Evolutionary conservation across 495 filamentous ascomycete species (phyloP).

Genomic region (Extremus antarcticus): DNA sequence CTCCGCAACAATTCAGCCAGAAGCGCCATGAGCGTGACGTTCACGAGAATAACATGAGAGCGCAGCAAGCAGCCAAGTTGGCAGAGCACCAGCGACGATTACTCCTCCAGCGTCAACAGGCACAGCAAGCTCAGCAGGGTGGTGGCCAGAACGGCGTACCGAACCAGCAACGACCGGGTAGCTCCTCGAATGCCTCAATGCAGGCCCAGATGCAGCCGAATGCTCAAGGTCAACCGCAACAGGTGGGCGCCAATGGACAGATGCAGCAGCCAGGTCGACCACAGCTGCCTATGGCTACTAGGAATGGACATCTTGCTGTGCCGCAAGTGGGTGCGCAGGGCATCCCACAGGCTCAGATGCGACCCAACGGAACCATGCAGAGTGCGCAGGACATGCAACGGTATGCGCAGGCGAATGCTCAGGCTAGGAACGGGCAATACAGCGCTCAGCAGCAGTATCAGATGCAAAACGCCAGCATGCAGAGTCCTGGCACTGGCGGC

Average conservation of each 20-base stretch:
- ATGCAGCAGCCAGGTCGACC: slow-evolving; percentile 15
- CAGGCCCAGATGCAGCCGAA: slow-evolving; percentile 13
- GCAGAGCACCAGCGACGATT: slow-evolving; percentile 38
- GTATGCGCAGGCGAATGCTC: slow-evolving; percentile 20
- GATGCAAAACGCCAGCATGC: slow-evolving; percentile 12
- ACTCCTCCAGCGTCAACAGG: slow-evolving; percentile 3
- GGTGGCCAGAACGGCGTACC: slow-evolving; percentile 5
- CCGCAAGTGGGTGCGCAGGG: slow-evolving; percentile 53
- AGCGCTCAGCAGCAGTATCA: slow-evolving; percentile 24
- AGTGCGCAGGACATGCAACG: slow-evolving; percentile 23
- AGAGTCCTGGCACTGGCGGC: slow-evolving; percentile 13
- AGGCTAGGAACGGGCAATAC: slow-evolving; percentile 7
- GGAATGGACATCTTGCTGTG: slow-evolving; percentile 33
- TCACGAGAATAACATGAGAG: slow-evolving; percentile 63
- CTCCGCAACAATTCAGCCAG: slow-evolving; percentile 79
- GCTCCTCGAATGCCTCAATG: slow-evolving; percentile 1
- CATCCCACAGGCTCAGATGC: slow-evolving; percentile 63
- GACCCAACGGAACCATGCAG: slow-evolving; percentile 43
- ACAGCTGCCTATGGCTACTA: slow-evolving; percentile 22
- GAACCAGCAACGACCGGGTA: slow-evolving; percentile 10
- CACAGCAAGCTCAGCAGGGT: background rate
- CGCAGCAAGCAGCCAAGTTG: slow-evolving; percentile 54
- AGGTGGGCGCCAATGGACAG: slow-evolving; percentile 18
- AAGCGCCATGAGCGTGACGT: slow-evolving; percentile 77
- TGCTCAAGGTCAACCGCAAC: slow-evolving; percentile 6